Conservation (phyloP, 768 basidiomycete genomes). For the Mycena alexandri region DNA sequence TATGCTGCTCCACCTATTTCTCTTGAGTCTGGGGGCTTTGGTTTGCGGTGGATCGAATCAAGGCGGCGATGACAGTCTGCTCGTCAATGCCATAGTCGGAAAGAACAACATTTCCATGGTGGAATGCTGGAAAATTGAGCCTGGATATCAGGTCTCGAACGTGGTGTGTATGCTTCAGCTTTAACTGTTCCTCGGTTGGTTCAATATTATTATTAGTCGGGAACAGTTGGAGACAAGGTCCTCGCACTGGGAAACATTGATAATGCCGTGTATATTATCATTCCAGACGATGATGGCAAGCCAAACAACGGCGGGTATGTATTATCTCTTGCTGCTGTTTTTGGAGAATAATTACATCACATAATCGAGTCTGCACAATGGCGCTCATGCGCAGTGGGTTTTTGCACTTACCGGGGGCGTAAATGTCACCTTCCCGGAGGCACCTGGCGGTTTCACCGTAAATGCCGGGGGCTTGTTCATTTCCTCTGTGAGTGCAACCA, state of each 20-base stretch:
- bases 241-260: constrained; percentile 35
- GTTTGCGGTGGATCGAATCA: constrained; percentile 27
- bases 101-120: constrained; percentile 38
- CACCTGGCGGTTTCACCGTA: constrained; percentile 35
- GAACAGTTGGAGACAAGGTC: constrained; percentile 39
- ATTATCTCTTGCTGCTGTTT: constrained; percentile 17
- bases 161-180: constrained; percentile 32
- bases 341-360: constrained; percentile 21
- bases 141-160: constrained; percentile 38
- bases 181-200: constrained; percentile 13
- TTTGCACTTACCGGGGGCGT: constrained; percentile 39
- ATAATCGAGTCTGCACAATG: constrained; percentile 38
- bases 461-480: constrained; percentile 38
- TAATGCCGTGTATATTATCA: constrained; percentile 36
- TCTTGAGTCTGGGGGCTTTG: constrained; percentile 29
- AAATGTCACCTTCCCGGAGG: constrained; percentile 37
- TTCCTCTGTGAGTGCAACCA: constrained; percentile 34
- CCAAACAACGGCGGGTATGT: constrained; percentile 39
- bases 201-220: constrained; percentile 31
- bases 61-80: constrained; percentile 27
- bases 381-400: constrained; percentile 40
- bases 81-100: constrained; percentile 38
- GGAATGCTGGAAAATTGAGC: constrained; percentile 40
- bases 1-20: constrained; percentile 31
- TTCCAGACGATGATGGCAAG: constrained; percentile 38